phyloP scores from a whole-genome alignment of 2,329 filamentous ascomycete species.

The Byssochlamys sp. region DNA sequence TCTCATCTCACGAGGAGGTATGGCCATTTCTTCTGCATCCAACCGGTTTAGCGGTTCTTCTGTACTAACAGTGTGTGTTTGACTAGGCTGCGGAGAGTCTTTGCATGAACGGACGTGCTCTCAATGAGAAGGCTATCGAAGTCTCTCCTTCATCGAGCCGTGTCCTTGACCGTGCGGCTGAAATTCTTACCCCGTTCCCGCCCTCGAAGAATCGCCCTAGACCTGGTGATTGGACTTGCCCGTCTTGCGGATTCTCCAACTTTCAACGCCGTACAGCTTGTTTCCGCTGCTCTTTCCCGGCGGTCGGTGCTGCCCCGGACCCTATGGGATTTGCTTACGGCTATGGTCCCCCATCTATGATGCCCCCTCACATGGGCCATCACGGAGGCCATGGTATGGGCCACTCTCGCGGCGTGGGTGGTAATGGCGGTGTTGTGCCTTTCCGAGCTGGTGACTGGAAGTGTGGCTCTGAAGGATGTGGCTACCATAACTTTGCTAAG shows the following conservation, averaged over 20 bases:
- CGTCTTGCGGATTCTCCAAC: constrained; percentile 96
- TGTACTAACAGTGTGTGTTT: constrained; percentile 1
- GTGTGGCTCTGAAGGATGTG: constrained; percentile 91
- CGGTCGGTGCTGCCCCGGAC: constrained; percentile 70
- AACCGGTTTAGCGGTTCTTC: constrained; percentile 1
- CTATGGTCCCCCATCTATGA: constrained; percentile 63
- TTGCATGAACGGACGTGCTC: constrained; percentile 95
- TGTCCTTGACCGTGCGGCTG: constrained; percentile 86
- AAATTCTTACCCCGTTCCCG: constrained; percentile 93
- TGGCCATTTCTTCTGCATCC: constrained; percentile 23
- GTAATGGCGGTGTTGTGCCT: constrained; percentile 72
- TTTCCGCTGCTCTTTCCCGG: constrained; percentile 98
- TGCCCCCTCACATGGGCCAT: constrained; percentile 63
- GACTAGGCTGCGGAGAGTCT: constrained; percentile 87
- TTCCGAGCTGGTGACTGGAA: constrained; percentile 99
- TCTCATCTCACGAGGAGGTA: constrained; percentile 98
- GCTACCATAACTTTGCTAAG: constrained; percentile 99
- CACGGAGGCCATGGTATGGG: constrained; percentile 48
- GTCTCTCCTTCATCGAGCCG: constrained; percentile 95
- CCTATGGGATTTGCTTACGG: constrained; percentile 57
- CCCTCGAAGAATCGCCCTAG: constrained; percentile 96
- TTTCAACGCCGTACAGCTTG: constrained; percentile 97
- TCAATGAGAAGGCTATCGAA: constrained; percentile 98
- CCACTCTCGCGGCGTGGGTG: constrained; percentile 58
- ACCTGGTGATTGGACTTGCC: constrained; percentile 97